Evolutionary conservation across 169 alveolate species (phyloP).

Genomic region (Eimeria necatrix): DNA sequence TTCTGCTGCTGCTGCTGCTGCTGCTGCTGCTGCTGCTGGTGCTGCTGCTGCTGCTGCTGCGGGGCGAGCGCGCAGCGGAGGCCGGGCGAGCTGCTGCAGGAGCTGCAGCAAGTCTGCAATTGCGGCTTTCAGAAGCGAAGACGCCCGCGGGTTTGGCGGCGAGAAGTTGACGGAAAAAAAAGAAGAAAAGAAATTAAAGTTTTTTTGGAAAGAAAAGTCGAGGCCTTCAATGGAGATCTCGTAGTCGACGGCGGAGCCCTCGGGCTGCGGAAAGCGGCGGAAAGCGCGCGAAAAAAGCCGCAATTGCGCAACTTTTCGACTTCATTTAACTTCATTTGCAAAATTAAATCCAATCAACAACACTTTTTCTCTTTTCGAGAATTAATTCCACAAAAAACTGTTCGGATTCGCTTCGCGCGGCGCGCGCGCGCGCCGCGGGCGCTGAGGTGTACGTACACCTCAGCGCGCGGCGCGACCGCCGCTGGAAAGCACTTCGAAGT

Average conservation of each 20-base stretch:
- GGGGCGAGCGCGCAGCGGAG: no score
- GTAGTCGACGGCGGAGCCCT: slow-evolving; percentile 31
- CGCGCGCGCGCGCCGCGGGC: no score
- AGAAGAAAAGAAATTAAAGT: neutral
- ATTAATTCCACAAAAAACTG: no score
- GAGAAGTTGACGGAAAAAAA: slow-evolving; percentile 40
- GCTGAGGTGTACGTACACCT: no score
- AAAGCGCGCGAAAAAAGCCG: neutral
- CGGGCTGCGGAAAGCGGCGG: neutral
- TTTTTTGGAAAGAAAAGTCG: slow-evolving; percentile 28
- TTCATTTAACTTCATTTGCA: no score
- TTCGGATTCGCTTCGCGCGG: no score
- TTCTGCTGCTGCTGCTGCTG: slow-evolving; percentile 1
- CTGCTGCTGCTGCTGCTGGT: slow-evolving; percentile 15
- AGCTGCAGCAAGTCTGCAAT: slow-evolving; percentile 27
- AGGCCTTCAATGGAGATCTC: slow-evolving; percentile 67
- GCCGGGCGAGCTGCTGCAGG: neutral
- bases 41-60: no score
- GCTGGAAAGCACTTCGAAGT: no score
- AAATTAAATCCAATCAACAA: no score
- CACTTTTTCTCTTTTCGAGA: no score
- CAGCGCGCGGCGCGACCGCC: no score
- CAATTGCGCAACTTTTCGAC: no score
- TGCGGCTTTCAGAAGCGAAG: slow-evolving; percentile 30
- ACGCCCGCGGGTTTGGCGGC: slow-evolving; percentile 61